Conservation (phyloP, 192 early-diverging fungal species). For the Coemansia sp. region DNA sequence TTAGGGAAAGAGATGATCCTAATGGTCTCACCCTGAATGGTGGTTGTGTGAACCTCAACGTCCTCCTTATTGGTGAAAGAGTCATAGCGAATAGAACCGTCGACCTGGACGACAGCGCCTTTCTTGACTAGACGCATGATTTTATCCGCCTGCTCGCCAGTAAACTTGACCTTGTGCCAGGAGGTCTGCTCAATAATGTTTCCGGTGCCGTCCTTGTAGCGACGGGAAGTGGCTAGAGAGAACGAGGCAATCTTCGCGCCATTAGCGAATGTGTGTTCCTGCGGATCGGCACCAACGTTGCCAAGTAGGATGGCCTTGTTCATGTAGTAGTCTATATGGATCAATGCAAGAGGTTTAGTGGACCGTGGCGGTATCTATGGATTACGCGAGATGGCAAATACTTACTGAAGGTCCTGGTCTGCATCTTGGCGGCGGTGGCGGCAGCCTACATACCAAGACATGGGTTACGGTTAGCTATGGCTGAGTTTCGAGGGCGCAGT, state of each 20-base stretch:
- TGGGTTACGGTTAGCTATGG: neutral
- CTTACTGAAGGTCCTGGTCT: constrained; percentile 29
- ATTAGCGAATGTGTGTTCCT: constrained; percentile 37
- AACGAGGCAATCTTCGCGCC: constrained; percentile 57
- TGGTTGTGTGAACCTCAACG: constrained; percentile 51
- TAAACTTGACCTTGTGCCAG: constrained; percentile 64
- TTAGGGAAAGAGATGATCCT: constrained; percentile 32
- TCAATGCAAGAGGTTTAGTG: neutral
- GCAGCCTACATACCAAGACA: constrained; percentile 9
- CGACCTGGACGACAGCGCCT: constrained; percentile 65
- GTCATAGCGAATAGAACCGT: constrained; percentile 63
- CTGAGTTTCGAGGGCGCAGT: neutral
- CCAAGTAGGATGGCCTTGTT: constrained; percentile 71
- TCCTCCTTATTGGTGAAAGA: constrained; percentile 66
- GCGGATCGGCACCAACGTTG: constrained; percentile 63
- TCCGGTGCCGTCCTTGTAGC: constrained; percentile 62
- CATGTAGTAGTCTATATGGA: constrained; percentile 17
- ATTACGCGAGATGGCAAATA: neutral
- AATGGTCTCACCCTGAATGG: constrained; percentile 27
- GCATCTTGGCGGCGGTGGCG: constrained; percentile 11
- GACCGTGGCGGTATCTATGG: too few relatives aligned
- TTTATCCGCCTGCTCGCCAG: constrained; percentile 28
- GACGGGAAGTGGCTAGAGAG: constrained; percentile 65
- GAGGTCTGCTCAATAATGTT: constrained; percentile 66
- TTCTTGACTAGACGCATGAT: constrained; percentile 52